Percentiles rank a stretch among this genome's conserved stretches.
Evolutionary conservation across 768 basidiomycete species (phyloP).

Genomic region (Hygrophorus russula): DNA sequence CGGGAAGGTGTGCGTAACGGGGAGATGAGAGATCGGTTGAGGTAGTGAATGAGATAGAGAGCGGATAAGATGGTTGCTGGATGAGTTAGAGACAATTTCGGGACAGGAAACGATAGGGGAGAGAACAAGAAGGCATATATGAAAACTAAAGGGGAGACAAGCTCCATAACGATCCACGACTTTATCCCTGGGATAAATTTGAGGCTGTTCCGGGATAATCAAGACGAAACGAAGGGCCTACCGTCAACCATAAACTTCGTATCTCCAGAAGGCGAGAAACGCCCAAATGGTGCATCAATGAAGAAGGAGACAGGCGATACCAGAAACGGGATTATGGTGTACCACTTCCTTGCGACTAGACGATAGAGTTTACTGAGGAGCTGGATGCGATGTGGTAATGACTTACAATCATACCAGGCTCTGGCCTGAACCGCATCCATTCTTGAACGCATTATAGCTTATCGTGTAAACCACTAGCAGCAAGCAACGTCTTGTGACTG

Average conservation of each 20-base stretch:
- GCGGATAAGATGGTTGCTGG: slow-evolving; percentile 33
- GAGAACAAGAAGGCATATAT: slow-evolving; percentile 34
- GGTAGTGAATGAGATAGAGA: slow-evolving; percentile 67
- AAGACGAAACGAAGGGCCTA: slow-evolving; percentile 10
- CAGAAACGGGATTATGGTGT: no score
- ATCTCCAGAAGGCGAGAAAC: slow-evolving; percentile 44
- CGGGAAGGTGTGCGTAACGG: slow-evolving; percentile 75
- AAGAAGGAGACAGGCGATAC: slow-evolving; percentile 28
- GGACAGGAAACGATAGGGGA: slow-evolving; percentile 30
- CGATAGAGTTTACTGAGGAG: no score
- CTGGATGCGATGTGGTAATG: no score
- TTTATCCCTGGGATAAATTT: slow-evolving; percentile 14
- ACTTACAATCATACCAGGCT: no score
- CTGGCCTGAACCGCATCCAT: no score
- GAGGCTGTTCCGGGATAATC: neutral
- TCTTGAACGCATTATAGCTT: no score
- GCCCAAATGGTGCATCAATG: slow-evolving; percentile 72
- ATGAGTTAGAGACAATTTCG: slow-evolving; percentile 17
- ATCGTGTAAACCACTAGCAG: no score
- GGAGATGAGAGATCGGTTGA: slow-evolving; percentile 71
- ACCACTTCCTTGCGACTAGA: no score
- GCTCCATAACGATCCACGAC: slow-evolving; percentile 76
- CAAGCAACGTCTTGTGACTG: no score
- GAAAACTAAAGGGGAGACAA: slow-evolving; percentile 49
- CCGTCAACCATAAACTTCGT: slow-evolving; percentile 49